phyloP scores from a whole-genome alignment of 2,329 filamentous ascomycete genomes.

The Epichloe sylvatica region DNA sequence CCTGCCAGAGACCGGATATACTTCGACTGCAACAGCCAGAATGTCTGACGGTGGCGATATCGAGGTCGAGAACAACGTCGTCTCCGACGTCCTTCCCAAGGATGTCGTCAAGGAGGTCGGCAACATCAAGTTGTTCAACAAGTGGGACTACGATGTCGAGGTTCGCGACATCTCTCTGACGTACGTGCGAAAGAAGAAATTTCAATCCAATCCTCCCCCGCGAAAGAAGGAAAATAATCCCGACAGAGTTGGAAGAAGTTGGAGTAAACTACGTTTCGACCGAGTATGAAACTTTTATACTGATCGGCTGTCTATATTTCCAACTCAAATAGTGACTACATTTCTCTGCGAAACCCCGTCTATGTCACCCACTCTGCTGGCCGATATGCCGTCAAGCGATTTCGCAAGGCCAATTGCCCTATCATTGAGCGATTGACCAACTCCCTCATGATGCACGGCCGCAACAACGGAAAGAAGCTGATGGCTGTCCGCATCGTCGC shows the following conservation, averaged over 20 bases:
- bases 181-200: constrained; percentile 39
- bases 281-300: constrained; percentile 10
- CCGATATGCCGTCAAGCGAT: constrained; percentile 97
- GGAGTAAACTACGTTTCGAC: background rate
- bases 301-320: constrained; percentile 17
- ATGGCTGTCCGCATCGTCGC: constrained; percentile 99
- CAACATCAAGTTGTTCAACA: constrained; percentile 94
- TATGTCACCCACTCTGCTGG: constrained; percentile 98
- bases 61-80: constrained; percentile 68
- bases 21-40: constrained; percentile 33
- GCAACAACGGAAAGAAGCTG: constrained; percentile 99
- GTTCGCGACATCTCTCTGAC: constrained; percentile 99
- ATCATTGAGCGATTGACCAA: constrained; percentile 99
- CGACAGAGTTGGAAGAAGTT: background rate
- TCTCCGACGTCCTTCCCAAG: constrained; percentile 79
- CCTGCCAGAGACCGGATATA: constrained; percentile 20
- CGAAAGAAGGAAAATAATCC: background rate
- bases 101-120: constrained; percentile 81
- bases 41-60: constrained; percentile 96
- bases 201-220: background rate
- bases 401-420: constrained; percentile 99
- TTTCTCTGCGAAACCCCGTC: constrained; percentile 97
- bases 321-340: constrained; percentile 67
- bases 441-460: constrained; percentile 99
- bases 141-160: constrained; percentile 97